These are phyloP conservation scores for Elongisporangium senticosum DNA, from an alignment of 352 stramenopile species.

Conservation along the genomic window DNA sequence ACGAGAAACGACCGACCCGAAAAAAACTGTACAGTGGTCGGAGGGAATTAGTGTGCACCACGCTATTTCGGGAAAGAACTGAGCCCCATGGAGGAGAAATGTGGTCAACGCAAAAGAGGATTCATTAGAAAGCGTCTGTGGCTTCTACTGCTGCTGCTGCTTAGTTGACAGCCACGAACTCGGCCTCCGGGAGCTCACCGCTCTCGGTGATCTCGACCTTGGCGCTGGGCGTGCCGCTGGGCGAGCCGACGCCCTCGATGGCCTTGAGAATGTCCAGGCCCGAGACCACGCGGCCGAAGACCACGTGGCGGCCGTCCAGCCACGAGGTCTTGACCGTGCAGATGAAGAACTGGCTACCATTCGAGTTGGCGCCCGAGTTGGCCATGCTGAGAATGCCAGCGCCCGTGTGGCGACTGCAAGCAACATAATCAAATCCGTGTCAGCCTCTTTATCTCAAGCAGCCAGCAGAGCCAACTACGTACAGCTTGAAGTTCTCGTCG, in stretches of 20 bases:
- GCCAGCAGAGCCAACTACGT: conserved; percentile 10
- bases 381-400: conserved; percentile 77
- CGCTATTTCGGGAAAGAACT: background rate
- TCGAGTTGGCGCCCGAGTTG: conserved; percentile 85
- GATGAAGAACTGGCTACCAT: conserved; percentile 99
- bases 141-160: background rate
- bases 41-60: background rate
- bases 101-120: background rate
- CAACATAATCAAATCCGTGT: background rate
- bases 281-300: conserved; percentile 94
- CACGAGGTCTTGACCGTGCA: conserved; percentile 89
- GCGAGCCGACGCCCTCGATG: conserved; percentile 93
- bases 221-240: conserved; percentile 81
- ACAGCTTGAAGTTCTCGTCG: conserved; percentile 87
- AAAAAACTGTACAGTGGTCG: background rate
- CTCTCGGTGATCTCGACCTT: conserved; percentile 92
- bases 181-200: conserved; percentile 80
- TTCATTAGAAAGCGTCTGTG: background rate
- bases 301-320: conserved; percentile 83
- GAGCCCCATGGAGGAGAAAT: too few species aligned
- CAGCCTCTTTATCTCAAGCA: background rate
- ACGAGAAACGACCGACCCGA: background rate
- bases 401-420: conserved; percentile 57
- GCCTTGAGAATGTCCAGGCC: conserved; percentile 95
- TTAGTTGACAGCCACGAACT: conserved; percentile 44